Evolutionary conservation across 805 yeast species (phyloP).

Genomic region (Metschnikowia proteae): DNA sequence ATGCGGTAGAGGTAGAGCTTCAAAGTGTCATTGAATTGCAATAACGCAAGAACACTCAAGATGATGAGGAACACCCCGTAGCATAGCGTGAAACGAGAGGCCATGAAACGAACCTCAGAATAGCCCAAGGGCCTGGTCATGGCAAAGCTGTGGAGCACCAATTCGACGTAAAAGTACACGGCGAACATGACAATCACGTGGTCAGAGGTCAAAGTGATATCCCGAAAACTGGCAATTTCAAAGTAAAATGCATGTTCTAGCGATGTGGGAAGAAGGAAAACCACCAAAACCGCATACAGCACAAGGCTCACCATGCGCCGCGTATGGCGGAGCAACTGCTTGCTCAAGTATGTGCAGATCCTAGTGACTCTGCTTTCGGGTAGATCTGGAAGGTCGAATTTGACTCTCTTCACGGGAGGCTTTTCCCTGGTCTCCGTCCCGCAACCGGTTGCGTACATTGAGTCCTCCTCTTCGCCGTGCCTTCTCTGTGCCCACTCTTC

Average conservation of each 20-base stretch:
- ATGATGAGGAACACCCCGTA: conserved; percentile 12
- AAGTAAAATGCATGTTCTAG: conserved; percentile 23
- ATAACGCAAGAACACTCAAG: conserved; percentile 1
- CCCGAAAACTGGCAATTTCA: conserved; percentile 8
- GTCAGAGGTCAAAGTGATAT: conserved; percentile 22
- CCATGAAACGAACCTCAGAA: conserved; percentile 6
- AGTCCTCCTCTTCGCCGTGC: neutral
- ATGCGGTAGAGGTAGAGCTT: conserved; percentile 13
- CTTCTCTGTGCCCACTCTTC: neutral
- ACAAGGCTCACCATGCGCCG: conserved; percentile 4
- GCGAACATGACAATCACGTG: conserved; percentile 21
- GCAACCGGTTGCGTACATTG: neutral
- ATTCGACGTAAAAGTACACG: conserved; percentile 4
- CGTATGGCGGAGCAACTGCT: neutral
- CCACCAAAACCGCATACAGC: neutral
- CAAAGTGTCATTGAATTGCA: conserved; percentile 12
- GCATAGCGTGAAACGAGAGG: conserved; percentile 6
- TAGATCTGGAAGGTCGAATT: conserved; percentile 6
- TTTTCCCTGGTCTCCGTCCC: neutral
- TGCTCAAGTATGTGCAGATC: neutral
- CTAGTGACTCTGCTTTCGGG: neutral
- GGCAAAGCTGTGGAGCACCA: conserved; percentile 1
- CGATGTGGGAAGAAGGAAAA: conserved; percentile 10
- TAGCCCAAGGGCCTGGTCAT: neutral
- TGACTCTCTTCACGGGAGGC: conserved; percentile 3